Evolutionary conservation across 352 stramenopile species (phyloP).

Genomic region (Aphanomyces invadans): DNA sequence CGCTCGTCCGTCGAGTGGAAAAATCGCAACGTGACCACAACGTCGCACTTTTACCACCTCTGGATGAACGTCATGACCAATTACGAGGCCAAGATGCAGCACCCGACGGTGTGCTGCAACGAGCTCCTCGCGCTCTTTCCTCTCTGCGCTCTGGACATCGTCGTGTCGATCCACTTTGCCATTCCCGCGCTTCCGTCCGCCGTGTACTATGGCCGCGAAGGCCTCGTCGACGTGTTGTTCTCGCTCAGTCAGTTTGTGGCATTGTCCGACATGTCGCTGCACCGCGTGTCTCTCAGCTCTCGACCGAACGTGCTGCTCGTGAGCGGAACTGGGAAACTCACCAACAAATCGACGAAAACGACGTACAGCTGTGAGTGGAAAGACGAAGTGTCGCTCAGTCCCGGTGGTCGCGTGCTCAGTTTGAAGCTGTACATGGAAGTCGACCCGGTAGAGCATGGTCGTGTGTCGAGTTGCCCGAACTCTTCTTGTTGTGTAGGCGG

Average conservation of each 20-base stretch:
- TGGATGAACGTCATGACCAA: constrained; percentile 39
- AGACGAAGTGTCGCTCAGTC: constrained; percentile 68
- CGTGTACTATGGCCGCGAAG: constrained; percentile 72
- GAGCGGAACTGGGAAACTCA: constrained; percentile 62
- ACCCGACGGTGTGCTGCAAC: constrained; percentile 14
- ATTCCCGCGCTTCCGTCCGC: constrained; percentile 71
- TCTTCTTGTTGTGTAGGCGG: no score
- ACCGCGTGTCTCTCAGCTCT: constrained; percentile 69
- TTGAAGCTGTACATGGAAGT: constrained; percentile 83
- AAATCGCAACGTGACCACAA: constrained; percentile 63
- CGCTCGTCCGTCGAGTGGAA: constrained; percentile 79
- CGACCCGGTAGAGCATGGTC: constrained; percentile 31
- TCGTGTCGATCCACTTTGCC: constrained; percentile 63
- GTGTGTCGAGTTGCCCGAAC: no score
- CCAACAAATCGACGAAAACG: constrained; percentile 68
- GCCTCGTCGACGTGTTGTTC: constrained; percentile 68
- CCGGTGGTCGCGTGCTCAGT: constrained; percentile 62
- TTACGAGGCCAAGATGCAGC: constrained; percentile 21
- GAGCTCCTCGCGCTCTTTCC: constrained; percentile 64
- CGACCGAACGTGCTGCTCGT: constrained; percentile 75
- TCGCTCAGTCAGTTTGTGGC: constrained; percentile 64
- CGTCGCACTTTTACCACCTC: constrained; percentile 80
- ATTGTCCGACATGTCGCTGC: constrained; percentile 63
- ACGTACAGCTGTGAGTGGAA: constrained; percentile 78
- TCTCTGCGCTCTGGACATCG: constrained; percentile 74